Evolutionary conservation across 2,329 filamentous ascomycete genomes (phyloP), one percentile per base, ranked within the genome.

Genomic region (Diaporthe citrichinensis): DNA sequence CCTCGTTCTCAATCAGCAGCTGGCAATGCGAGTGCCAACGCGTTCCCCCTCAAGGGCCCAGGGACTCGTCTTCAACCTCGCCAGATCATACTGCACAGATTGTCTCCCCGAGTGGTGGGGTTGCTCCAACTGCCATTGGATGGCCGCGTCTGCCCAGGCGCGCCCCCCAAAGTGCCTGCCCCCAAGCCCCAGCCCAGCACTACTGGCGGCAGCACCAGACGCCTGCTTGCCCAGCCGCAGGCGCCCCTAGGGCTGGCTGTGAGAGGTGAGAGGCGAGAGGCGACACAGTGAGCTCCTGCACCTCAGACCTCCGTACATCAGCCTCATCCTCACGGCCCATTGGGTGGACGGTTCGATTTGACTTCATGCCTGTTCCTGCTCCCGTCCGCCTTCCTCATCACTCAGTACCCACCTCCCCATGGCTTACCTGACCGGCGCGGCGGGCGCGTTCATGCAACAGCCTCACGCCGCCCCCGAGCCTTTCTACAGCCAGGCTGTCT

Each of bases 401-500:
- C 49, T 34, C 41, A 17, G 58, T 34, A 58, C 53, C 68, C 51
- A 72, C 73, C 69, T 72, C 53, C 53, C 46, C 68, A 75, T 75
- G 73, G 75, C 75, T 68, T 67, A 72, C n/a, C 57, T 71, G 67
- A 72, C 73, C 57, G 49, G 68, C 65, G 75, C 55, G 73, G 59
- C 73, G 61, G 69, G 69, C 46, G 46, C 73, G 25, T 44, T 71
- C 55, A 44, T 65, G 28, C 73, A 55, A 34, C 62, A 67, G 65
- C 61, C 59, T 53, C 62, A 67, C 51, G 53, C 61, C 58, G 62
- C 71, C 36, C 25, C 61, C 34, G 68, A 68, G 15, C 31, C 41
- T 14, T 55, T 62, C 53, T 76, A 71, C 73, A 62, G 59, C 36
- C 61, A 75, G 55, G 73, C 75, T 53, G 73, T 76, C 75, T 73